Percentiles rank a stretch among this genome's conserved stretches.
Conservation (phyloP, 176 grass and related monocot species). For the Rhynchospora breviuscula region DNA sequence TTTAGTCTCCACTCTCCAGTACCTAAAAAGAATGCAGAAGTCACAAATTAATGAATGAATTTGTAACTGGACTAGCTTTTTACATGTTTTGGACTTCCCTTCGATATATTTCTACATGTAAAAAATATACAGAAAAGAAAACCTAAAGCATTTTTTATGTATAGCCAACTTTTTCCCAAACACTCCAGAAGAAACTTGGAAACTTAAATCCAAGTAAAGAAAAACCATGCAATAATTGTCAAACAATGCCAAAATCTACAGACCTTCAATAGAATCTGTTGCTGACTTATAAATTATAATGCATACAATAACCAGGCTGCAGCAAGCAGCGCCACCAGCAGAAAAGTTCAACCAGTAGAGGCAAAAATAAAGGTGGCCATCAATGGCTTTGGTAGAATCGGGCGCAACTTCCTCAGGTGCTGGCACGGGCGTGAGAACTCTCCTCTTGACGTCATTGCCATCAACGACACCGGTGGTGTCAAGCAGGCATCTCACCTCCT, state of each 20-base stretch:
- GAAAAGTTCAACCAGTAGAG: constrained; percentile 31
- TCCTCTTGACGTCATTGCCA: constrained; percentile 42
- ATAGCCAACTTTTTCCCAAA: no score
- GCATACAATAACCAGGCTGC: background rate
- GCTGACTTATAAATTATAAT: background rate
- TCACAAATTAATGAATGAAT: no score
- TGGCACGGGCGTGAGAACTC: constrained; percentile 50
- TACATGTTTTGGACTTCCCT: no score
- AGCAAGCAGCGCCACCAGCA: background rate
- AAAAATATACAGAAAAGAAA: no score
- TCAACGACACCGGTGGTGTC: constrained; percentile 50
- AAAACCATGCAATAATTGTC: background rate
- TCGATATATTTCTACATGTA: no score
- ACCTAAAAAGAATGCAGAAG: no score
- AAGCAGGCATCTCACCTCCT: constrained; percentile 54
- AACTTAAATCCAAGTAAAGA: background rate
- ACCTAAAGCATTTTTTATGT: no score
- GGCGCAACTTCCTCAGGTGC: constrained; percentile 53
- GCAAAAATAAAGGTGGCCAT: constrained; percentile 52
- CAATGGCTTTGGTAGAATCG: constrained; percentile 51
- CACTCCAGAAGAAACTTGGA: no score
- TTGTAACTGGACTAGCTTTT: no score
- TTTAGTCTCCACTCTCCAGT: background rate
- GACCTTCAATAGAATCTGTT: background rate
- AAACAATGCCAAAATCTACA: background rate